Evolutionary conservation across 2,329 filamentous ascomycete species (phyloP), one percentile per base, ranked within the genome.

Genomic region (Boeremia exigua): DNA sequence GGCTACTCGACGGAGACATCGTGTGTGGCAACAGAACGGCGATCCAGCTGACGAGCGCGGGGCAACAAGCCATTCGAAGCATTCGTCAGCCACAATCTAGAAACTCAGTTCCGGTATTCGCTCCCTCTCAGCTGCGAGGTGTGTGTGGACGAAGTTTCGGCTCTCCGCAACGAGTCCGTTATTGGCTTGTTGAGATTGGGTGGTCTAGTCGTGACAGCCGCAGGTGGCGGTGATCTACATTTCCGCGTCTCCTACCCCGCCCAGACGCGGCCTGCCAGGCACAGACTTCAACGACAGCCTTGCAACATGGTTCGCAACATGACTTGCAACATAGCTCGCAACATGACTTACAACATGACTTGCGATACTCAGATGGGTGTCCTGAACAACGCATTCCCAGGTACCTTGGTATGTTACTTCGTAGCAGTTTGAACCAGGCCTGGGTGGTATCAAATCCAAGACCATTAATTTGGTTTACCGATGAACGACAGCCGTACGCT

Each of bases 151-250:
- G 19, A 43, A 25, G 37, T 54, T 12, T 43, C 47, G 53, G 53
- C 42, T 56, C 53, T 56, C 53, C 53, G 32, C 19, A 32, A 46
- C 25, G 51, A 43, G 47, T 51, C 53, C 53, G 53, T 15, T 51
- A 38, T 42, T 27, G 27, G 25, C 43, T 47, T 38, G 33, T 49
- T 40, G 47, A 49, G 36, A 23, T 45, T 48, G 30, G 43, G 43
- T 23, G 19, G 19, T 7, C 28, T 54, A 19, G 29, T 34, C 30
- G 46, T 44, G 29, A 30, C 39, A 45, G 51, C 51, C 33, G 44
- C 19, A 54, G n/a, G 38, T 38, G 34, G 45, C 39, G 37, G 46
- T 17, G 30, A 44, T 49, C 19, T 40, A 39, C 46, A 11, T 34
- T 5, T 6, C 32, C 51, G 27, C 45, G 28, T 40, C 15, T 32